A percentile compares a stretch with the other conserved stretches of the same genome.
Conservation (phyloP, 2,329 filamentous ascomycete species). For the Sclerotinia nivalis region DNA sequence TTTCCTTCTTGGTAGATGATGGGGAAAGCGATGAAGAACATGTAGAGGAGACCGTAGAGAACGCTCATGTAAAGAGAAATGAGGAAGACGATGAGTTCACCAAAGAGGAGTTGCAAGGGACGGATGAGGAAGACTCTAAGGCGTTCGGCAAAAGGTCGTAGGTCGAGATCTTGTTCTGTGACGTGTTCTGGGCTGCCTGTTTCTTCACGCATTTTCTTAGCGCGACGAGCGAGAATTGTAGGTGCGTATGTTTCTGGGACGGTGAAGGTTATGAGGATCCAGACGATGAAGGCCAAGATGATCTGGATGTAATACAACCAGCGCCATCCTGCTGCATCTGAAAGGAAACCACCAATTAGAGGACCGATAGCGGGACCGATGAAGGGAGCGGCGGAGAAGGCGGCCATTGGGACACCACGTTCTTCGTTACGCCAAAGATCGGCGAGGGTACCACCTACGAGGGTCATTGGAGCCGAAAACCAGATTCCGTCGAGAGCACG, state of each 20-base stretch:
- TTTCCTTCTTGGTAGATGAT: constrained; percentile 74
- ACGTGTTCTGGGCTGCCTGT: constrained; percentile 68
- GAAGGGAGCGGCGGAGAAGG: constrained; percentile 80
- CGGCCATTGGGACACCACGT: constrained; percentile 82
- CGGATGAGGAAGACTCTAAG: constrained; percentile 74
- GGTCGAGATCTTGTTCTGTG: constrained; percentile 79
- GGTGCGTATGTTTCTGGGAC: constrained; percentile 88
- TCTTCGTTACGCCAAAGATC: constrained; percentile 86
- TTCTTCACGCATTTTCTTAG: constrained; percentile 68
- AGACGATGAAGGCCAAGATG: constrained; percentile 70
- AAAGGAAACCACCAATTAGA: constrained; percentile 74
- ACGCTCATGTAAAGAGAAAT: constrained; percentile 81
- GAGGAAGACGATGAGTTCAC: constrained; percentile 81
- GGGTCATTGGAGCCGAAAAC: constrained; percentile 83
- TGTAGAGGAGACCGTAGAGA: constrained; percentile 59
- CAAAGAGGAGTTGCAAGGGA: constrained; percentile 82
- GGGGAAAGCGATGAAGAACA: constrained; percentile 54
- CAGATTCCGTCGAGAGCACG: constrained; percentile 79
- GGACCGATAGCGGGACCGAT: constrained; percentile 78
- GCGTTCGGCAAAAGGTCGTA: constrained; percentile 66
- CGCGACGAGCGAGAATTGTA: constrained; percentile 69
- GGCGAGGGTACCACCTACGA: constrained; percentile 79
- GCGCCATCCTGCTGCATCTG: constrained; percentile 70
- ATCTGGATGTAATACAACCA: constrained; percentile 89
- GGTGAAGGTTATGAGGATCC: constrained; percentile 80